A percentile compares a stretch with the other conserved stretches of the same genome.
Evolutionary conservation across 1,139 yeast species (phyloP).

Genomic region (Geotrichum reessii): DNA sequence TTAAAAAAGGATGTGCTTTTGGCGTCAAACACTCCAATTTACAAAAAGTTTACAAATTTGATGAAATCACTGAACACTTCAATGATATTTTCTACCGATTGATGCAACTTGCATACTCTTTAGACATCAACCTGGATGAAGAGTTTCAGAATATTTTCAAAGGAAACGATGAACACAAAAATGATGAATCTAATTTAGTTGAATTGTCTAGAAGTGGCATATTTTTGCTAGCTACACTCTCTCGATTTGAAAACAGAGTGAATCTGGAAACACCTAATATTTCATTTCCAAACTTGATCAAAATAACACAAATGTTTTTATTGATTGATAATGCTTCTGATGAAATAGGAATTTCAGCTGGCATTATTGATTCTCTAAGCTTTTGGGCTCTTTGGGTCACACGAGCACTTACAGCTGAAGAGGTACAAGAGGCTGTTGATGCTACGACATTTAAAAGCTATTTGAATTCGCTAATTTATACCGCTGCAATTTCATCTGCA

Average conservation of each 20-base stretch:
- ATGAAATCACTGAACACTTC: conserved; percentile 26
- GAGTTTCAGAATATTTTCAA: conserved; percentile 36
- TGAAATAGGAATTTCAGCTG: conserved; percentile 35
- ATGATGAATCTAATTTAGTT: conserved; percentile 9
- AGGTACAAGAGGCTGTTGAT: conserved; percentile 27
- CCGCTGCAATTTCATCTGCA: conserved; percentile 34
- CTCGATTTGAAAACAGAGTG: conserved; percentile 29
- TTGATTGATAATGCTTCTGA: conserved; percentile 21
- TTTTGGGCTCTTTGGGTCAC: conserved; percentile 43
- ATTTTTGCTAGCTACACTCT: conserved; percentile 33
- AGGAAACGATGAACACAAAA: neutral
- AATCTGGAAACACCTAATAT: conserved; percentile 19
- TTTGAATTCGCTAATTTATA: conserved; percentile 43
- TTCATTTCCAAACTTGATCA: conserved; percentile 25
- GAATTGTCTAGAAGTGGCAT: conserved; percentile 32
- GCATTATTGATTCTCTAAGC: conserved; percentile 39
- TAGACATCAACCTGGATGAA: conserved; percentile 53
- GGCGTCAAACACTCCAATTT: conserved; percentile 16
- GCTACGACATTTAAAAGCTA: conserved; percentile 37
- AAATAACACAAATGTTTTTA: conserved; percentile 18
- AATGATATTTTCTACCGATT: conserved; percentile 43
- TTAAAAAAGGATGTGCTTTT: conserved; percentile 27
- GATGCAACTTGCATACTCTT: conserved; percentile 51
- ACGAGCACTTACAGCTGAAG: conserved; percentile 31
- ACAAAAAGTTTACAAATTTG: conserved; percentile 23